These are phyloP conservation scores for Ilyonectria robusta DNA, from an alignment of 2,329 filamentous ascomycete species.

Conservation along the genomic window DNA sequence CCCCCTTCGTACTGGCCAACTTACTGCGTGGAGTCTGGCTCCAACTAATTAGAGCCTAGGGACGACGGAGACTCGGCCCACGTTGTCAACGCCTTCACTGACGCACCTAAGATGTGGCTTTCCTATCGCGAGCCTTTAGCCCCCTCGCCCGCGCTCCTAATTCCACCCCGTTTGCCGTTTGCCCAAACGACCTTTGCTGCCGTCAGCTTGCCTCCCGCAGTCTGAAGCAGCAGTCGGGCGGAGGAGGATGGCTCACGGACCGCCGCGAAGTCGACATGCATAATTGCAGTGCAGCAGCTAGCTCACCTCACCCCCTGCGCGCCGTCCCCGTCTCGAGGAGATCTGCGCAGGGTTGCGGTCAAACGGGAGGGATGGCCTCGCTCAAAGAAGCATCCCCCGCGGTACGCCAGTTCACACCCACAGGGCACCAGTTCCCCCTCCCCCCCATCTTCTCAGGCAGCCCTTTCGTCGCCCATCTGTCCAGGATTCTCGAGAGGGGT, in stretches of 20 bases:
- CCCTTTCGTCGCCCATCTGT: too few species aligned
- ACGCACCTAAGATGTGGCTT: conserved; percentile 22
- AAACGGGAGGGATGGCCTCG: too few species aligned
- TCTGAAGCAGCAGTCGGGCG: conserved; percentile 19
- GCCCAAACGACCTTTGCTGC: conserved; percentile 1
- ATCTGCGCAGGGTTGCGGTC: too few species aligned
- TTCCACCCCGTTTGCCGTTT: conserved; percentile 23
- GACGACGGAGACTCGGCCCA: background rate
- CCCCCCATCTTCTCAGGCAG: too few species aligned
- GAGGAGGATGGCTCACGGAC: background rate
- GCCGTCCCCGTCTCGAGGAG: too few species aligned
- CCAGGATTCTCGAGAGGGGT: too few species aligned
- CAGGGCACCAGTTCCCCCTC: too few species aligned
- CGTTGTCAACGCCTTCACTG: conserved; percentile 17
- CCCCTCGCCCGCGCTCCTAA: conserved; percentile 26
- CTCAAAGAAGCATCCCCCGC: too few species aligned
- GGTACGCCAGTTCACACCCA: too few species aligned
- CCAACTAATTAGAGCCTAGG: background rate
- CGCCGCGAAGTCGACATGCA: background rate
- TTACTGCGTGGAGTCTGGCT: too few species aligned
- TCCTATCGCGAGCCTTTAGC: conserved; percentile 3
- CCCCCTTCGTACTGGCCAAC: background rate
- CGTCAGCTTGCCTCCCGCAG: conserved; percentile 3
- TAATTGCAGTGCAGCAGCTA: too few species aligned
- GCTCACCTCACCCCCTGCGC: too few species aligned